A percentile compares a stretch with the other conserved stretches of the same genome.
phyloP scores from a whole-genome alignment of 371 early-diverging fungal genomes.

The Mortierella sp. region DNA sequence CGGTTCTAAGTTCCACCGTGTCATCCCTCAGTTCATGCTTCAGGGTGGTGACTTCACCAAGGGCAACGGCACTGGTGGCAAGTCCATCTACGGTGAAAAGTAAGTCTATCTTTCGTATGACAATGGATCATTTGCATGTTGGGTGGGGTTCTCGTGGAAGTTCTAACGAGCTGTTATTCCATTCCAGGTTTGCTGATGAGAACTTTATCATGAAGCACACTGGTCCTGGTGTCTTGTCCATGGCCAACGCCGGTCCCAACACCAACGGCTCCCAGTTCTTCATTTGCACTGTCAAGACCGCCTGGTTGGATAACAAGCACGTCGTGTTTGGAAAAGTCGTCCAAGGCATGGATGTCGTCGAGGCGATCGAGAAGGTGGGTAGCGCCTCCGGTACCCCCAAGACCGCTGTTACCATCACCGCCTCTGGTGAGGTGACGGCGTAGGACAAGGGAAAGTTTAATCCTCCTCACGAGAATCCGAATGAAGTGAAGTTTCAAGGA shows the following conservation, averaged over 20 bases:
- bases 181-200: constrained; percentile 91
- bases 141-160: too few relatives aligned
- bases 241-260: constrained; percentile 97
- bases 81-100: constrained; percentile 95
- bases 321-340: constrained; percentile 97
- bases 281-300: constrained; percentile 85
- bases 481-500: background rate
- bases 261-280: constrained; percentile 99
- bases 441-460: constrained; percentile 33
- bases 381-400: constrained; percentile 17
- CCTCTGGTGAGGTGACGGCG: constrained; percentile 47
- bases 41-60: constrained; percentile 99
- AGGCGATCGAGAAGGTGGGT: constrained; percentile 37
- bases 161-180: background rate
- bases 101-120: constrained; percentile 12
- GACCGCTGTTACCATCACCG: constrained; percentile 27
- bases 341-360: constrained; percentile 60
- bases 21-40: constrained; percentile 97
- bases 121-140: too few relatives aligned
- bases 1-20: constrained; percentile 91
- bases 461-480: background rate
- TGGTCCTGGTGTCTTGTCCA: constrained; percentile 86
- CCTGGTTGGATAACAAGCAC: constrained; percentile 99
- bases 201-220: constrained; percentile 97
- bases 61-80: constrained; percentile 97